Base-by-base conservation (phyloP, 2,329 filamentous ascomycete species). In the Monilinia laxa region DNA sequence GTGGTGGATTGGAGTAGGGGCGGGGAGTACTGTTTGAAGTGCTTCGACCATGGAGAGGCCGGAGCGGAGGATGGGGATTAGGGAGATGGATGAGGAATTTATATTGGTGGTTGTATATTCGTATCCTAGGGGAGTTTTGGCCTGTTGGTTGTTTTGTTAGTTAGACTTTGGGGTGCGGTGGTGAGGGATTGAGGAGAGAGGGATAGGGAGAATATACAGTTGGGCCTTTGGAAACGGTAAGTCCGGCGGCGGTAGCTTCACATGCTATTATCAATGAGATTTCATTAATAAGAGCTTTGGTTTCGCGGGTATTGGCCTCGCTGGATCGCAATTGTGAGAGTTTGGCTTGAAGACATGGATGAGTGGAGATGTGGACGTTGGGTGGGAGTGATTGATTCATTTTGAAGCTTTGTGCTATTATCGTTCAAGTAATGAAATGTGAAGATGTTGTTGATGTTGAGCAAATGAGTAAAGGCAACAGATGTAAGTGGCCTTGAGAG, bases 11-110 rank as follows among this genome's bases (percentile, higher is more conserved):
- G 93, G 89, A 42, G 94, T 90, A 18, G 92, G 85, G 49, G 79
- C 77, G 23, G 94, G 93, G 68, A 98, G 91, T 74, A 98, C 84
- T 38, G 88, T 88, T 80, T 94, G 89, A 54, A 97, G 81, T 35
- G 92, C 90, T 76, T 96, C 91, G 54, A 96, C 85, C 93, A 98
- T 97, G 77, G 87, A 91, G 52, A 97, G 83, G 35, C 94, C 94
- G 4, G 92, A 96, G 68, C 94, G 86, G n/a, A 98, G 85, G 78
- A 98, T 96, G 49, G 94, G 94, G 3, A 98, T 89, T 64, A 98
- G 84, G 63, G 89, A 93, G 72, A 97, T 85, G 59, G 83, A 79
- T 0, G 91, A 89, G 7, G 84, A 78, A 1, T 72, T 68, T 70
- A 92, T 83, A 51, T 82, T 82, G 49, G 86, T 84, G 0, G 86